Evolutionary conservation across 2,329 filamentous ascomycete species (phyloP).

Genomic region (Fusarium poae): DNA sequence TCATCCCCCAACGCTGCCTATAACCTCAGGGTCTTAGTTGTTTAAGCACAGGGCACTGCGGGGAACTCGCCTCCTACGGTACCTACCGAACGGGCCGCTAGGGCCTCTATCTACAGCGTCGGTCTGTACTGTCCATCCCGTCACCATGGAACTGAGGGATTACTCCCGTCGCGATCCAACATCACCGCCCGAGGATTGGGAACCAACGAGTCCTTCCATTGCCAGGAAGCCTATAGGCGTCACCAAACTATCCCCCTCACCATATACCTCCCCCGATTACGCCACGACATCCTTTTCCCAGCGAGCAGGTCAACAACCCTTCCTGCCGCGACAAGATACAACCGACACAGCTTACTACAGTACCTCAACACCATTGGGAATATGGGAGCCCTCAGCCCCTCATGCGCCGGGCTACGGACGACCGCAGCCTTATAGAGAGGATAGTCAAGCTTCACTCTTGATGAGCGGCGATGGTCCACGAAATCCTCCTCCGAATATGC

Average conservation of each 20-base stretch:
- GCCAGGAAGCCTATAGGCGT: slow-evolving; percentile 33
- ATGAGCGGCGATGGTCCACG: background rate
- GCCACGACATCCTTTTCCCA: slow-evolving; percentile 24
- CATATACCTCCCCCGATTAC: slow-evolving; percentile 29
- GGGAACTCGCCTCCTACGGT: slow-evolving; percentile 18
- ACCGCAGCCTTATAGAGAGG: slow-evolving; percentile 33
- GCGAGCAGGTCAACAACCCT: slow-evolving; percentile 19
- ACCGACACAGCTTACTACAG: slow-evolving; percentile 37
- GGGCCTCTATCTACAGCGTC: slow-evolving; percentile 21
- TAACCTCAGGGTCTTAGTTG: slow-evolving; percentile 5
- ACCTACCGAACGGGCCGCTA: slow-evolving; percentile 30
- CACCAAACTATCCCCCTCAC: slow-evolving; percentile 11
- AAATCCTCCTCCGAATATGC: slow-evolving; percentile 16
- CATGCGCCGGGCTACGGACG: slow-evolving; percentile 18
- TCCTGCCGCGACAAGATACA: slow-evolving; percentile 29
- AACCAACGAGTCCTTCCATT: slow-evolving; percentile 36
- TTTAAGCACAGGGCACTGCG: slow-evolving; percentile 33
- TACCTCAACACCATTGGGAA: slow-evolving; percentile 34
- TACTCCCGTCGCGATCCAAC: slow-evolving; percentile 24
- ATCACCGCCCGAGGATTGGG: slow-evolving; percentile 34
- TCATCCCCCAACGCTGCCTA: background rate
- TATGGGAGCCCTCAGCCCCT: slow-evolving; percentile 30
- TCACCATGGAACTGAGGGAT: slow-evolving; percentile 40
- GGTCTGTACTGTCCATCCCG: background rate
- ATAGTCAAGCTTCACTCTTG: slow-evolving; percentile 39